These are phyloP conservation scores for Coniochaeta sp. DNA, from an alignment of 2,329 filamentous ascomycete species.

Conservation along the genomic window DNA sequence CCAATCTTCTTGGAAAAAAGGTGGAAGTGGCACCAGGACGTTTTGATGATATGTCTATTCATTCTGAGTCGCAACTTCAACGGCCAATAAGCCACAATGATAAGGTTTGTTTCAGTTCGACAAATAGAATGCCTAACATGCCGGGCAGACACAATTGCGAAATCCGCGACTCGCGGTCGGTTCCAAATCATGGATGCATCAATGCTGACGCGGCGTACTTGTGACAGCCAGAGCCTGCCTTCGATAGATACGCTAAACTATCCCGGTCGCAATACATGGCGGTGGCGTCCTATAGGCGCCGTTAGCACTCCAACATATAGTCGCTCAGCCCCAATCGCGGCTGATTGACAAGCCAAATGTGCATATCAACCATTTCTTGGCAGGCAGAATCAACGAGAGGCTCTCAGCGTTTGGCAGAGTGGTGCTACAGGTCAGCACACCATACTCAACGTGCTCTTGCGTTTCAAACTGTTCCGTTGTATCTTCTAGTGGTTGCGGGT, in stretches of 20 bases:
- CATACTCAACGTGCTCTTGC: not conserved
- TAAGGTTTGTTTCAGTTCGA: not conserved
- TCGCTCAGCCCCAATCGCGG: not conserved
- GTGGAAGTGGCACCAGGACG: not conserved
- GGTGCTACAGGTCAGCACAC: too few species aligned
- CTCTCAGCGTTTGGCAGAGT: too few species aligned
- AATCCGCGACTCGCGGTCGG: too few species aligned
- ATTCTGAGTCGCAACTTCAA: not conserved
- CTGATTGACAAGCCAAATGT: not conserved
- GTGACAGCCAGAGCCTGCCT: not conserved
- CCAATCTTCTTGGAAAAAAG: too few species aligned
- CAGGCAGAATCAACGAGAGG: not conserved
- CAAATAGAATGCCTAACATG: not conserved
- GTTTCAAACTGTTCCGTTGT: not conserved
- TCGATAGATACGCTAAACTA: not conserved
- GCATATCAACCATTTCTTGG: not conserved
- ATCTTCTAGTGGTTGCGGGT: not conserved
- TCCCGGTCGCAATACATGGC: not conserved
- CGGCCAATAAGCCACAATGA: not conserved
- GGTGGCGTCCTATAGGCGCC: not conserved
- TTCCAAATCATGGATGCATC: not conserved
- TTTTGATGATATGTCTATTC: too few species aligned
- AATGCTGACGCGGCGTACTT: not conserved
- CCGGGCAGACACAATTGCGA: not conserved
- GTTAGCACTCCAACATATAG: not conserved